phyloP scores from a whole-genome alignment of 2,329 filamentous ascomycete genomes.

The Fonsecaea pedrosoi region DNA sequence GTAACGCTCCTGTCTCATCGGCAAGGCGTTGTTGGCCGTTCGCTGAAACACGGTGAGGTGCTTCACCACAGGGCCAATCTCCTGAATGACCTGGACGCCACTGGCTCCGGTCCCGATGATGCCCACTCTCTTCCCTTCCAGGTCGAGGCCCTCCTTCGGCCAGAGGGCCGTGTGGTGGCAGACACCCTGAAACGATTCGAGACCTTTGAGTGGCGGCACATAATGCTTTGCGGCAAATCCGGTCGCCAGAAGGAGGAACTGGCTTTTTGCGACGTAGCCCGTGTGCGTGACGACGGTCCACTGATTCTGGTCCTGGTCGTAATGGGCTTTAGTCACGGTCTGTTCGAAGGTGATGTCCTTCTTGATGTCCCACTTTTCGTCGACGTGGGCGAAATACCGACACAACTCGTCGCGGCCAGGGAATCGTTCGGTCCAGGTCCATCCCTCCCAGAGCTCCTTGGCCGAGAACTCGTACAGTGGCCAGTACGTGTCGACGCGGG shows the following conservation, averaged over 20 bases:
- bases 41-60: constrained; percentile 63
- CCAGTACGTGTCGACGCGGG: constrained; percentile 42
- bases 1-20: too few species aligned
- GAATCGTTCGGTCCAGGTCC: constrained; percentile 25
- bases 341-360: constrained; percentile 37
- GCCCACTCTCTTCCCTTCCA: constrained; percentile 64
- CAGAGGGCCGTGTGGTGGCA: constrained; percentile 66
- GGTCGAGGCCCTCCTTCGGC: constrained; percentile 58
- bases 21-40: constrained; percentile 60
- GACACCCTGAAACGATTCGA: constrained; percentile 64
- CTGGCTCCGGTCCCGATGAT: constrained; percentile 70
- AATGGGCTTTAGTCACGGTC: constrained; percentile 50
- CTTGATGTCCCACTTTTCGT: constrained; percentile 18
- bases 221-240: constrained; percentile 64
- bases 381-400: constrained; percentile 22
- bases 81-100: constrained; percentile 64
- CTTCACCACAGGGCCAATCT: constrained; percentile 60
- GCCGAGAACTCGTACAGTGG: constrained; percentile 61
- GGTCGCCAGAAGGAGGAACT: constrained; percentile 55
- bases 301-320: constrained; percentile 43
- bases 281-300: constrained; percentile 55
- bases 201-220: constrained; percentile 65
- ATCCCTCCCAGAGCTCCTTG: constrained; percentile 52
- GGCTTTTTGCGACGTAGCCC: constrained; percentile 41
- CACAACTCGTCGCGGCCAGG: constrained; percentile 20